A percentile compares a stretch with the other conserved stretches of the same genome.
phyloP scores from a whole-genome alignment of 352 stramenopile species.

The Blastocystis sp. region DNA sequence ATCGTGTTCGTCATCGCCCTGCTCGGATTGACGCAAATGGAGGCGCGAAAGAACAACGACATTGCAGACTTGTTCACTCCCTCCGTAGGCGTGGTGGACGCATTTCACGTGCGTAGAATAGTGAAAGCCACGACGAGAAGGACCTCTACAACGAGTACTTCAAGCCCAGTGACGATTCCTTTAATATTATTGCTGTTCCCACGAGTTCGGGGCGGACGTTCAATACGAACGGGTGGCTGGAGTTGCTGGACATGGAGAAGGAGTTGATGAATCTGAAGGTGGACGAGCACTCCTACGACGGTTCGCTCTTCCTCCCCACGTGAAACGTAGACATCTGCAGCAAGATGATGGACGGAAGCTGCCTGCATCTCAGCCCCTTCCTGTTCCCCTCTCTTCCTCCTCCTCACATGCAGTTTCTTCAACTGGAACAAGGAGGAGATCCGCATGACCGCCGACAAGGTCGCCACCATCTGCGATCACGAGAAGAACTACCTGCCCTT shows the following conservation, averaged over 20 bases:
- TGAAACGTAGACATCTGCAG: slow-evolving; percentile 21
- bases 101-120: background rate
- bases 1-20: slow-evolving; percentile 45
- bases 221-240: slow-evolving; percentile 27
- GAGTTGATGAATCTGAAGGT: slow-evolving; percentile 27
- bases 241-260: slow-evolving; percentile 38
- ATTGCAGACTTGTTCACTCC: slow-evolving; percentile 59
- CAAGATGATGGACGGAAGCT: slow-evolving; percentile 2
- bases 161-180: slow-evolving; percentile 5
- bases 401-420: slow-evolving; percentile 23
- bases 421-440: slow-evolving; percentile 45
- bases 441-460: slow-evolving; percentile 30
- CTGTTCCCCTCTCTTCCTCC: background rate
- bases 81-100: background rate
- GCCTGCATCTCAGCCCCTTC: slow-evolving; percentile 54
- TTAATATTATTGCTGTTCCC: slow-evolving; percentile 51
- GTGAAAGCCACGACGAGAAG: slow-evolving; percentile 28
- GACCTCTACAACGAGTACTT: slow-evolving; percentile 19
- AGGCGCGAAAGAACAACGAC: slow-evolving; percentile 29
- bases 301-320: background rate
- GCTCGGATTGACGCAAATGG: slow-evolving; percentile 21
- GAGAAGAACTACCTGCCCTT: slow-evolving; percentile 48
- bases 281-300: background rate
- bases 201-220: background rate
- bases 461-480: slow-evolving; percentile 17